Evolutionary conservation across 768 basidiomycete species (phyloP), one percentile per base, ranked within the genome.

Genomic region (Podaxis sp.): DNA sequence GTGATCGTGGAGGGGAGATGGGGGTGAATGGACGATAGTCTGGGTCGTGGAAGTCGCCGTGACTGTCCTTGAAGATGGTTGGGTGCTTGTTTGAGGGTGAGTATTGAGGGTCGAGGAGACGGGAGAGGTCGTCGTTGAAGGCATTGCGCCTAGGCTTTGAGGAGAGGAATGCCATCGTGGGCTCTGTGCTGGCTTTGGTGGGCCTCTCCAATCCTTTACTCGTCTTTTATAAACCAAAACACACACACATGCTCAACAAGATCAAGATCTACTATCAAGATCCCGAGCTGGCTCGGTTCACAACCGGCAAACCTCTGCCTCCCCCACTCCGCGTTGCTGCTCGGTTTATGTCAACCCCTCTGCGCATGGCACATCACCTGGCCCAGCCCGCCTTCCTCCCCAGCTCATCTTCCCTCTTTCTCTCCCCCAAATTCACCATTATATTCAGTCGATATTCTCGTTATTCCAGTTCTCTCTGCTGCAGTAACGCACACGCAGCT

Each of bases 41-140:
- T 37, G 65, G 65, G 54, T 65, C 65, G 37, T 65, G 65, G 23
- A 65, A 50, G 62, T 65, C 52, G 47, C 65, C 65, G 32, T 63
- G 62, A 32, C 36, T 58, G 36, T 65, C 65, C 55, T 48, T 58
- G 54, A 52, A 37, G 54, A 46, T 47, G 40, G 57, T 46, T 13
- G 46, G 28, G 50, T 42, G 37, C 42, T 60, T 57, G 57, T 50
- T 23, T 48, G 52, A 47, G 16, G 62, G 53, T 1, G 62, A 62
- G 55, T 65, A 63, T 53, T 60, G 61, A 5, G 65, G 65, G 54
- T 65, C 62, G n/a, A 65, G 61, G 46, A 65, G 62, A 32, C 65
- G 62, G 27, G 56, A 59, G 57, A 65, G 25, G 48, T 65, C 65
- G 57, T 61, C 50, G 53, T 44, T 44, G 51, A 42, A 11, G 28